phyloP scores from a whole-genome alignment of 169 alveolate species.

The Babesia bovis region DNA sequence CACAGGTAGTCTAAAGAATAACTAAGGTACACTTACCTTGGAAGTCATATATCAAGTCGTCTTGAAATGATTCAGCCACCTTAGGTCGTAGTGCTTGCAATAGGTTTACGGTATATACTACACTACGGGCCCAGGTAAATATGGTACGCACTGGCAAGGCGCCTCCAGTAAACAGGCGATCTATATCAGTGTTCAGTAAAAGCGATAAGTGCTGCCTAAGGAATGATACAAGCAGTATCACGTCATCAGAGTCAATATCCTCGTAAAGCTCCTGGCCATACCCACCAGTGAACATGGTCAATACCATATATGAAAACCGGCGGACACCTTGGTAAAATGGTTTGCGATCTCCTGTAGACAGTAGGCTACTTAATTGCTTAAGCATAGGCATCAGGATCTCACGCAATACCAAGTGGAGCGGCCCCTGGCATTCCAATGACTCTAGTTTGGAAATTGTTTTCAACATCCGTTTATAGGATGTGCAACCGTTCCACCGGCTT shows the following conservation, averaged over 20 bases:
- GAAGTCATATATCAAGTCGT: constrained; percentile 23
- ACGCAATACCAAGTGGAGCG: constrained; percentile 7
- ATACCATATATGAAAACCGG: neutral
- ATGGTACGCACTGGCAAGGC: constrained; percentile 24
- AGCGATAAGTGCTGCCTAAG: constrained; percentile 19
- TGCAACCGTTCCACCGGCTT: neutral
- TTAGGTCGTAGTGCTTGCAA: neutral
- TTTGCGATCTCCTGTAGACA: neutral
- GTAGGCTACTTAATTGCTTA: neutral
- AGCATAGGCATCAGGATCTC: neutral
- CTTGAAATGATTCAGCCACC: constrained; percentile 21
- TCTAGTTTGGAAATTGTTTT: neutral
- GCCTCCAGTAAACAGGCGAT: constrained; percentile 4
- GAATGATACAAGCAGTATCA: constrained; percentile 5
- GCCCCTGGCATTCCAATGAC: constrained; percentile 1
- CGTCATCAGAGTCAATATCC: constrained; percentile 2
- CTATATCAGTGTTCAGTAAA: constrained; percentile 18
- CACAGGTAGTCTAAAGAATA: neutral
- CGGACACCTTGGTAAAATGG: constrained; percentile 10
- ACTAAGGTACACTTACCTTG: constrained; percentile 12
- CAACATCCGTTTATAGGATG: neutral
- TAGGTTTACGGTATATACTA: constrained; percentile 26
- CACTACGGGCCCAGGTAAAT: constrained; percentile 40
- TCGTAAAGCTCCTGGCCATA: constrained; percentile 19
- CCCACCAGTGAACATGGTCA: constrained; percentile 17